Evolutionary conservation across 1,284 basidiomycete species (phyloP).

Genomic region (Gymnopus androsaceus): DNA sequence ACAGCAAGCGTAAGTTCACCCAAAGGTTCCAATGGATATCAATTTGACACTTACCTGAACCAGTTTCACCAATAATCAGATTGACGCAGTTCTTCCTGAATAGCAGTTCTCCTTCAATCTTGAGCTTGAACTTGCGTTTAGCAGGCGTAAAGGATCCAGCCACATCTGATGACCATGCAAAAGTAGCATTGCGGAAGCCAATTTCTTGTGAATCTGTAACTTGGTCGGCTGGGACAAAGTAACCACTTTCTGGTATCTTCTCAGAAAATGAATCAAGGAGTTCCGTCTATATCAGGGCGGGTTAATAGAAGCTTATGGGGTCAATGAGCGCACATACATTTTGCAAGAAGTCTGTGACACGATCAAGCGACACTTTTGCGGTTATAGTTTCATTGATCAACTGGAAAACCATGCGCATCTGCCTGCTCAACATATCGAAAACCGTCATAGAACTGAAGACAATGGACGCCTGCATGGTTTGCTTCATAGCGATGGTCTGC

Average conservation of each 20-base stretch:
- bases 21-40: too few species aligned
- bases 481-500: slow-evolving; percentile 42
- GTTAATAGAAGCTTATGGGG: slow-evolving; percentile 1
- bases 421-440: slow-evolving; percentile 45
- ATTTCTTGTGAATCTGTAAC: slow-evolving; percentile 27
- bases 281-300: slow-evolving; percentile 41
- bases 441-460: slow-evolving; percentile 45
- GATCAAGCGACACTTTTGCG: slow-evolving; percentile 52
- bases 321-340: slow-evolving; percentile 23
- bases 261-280: slow-evolving; percentile 49
- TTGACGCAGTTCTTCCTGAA: slow-evolving; percentile 64
- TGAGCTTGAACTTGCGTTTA: slow-evolving; percentile 46
- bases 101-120: slow-evolving; percentile 51
- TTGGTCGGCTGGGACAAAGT: slow-evolving; percentile 27
- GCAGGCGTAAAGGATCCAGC: slow-evolving; percentile 33
- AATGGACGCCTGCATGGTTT: slow-evolving; percentile 39
- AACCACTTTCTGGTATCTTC: slow-evolving; percentile 29
- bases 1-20: too few species aligned
- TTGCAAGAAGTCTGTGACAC: slow-evolving; percentile 48
- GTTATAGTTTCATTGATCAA: slow-evolving; percentile 24
- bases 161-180: slow-evolving; percentile 43
- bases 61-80: slow-evolving; percentile 65
- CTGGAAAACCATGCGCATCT: slow-evolving; percentile 35
- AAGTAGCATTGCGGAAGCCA: slow-evolving; percentile 44
- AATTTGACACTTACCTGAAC: slow-evolving; percentile 17